Conservation (phyloP, 2,329 filamentous ascomycete genomes). For the Orbilia javanica region DNA sequence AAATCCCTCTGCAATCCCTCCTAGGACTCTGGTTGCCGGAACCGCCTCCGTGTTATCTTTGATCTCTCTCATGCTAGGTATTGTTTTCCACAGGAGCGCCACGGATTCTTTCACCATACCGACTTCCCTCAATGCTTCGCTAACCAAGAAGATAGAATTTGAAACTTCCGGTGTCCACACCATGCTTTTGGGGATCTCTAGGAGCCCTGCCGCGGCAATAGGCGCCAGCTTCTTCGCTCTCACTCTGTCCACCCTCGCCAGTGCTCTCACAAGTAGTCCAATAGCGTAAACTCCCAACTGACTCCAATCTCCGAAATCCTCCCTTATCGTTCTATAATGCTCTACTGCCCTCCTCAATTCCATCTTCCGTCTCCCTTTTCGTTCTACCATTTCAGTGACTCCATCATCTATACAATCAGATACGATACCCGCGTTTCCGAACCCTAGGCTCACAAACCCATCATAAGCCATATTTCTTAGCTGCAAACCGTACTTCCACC, state of each 20-base stretch:
- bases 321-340: constrained; percentile 18
- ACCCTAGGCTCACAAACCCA: constrained; percentile 15
- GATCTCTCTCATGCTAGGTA: background rate
- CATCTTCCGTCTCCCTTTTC: constrained; percentile 34
- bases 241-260: constrained; percentile 33
- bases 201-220: background rate
- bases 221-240: constrained; percentile 8
- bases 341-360: constrained; percentile 31
- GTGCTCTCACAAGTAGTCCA: constrained; percentile 33
- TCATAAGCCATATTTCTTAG: constrained; percentile 35
- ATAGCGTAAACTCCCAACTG: constrained; percentile 25
- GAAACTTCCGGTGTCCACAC: constrained; percentile 1
- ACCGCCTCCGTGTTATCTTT: background rate
- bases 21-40: background rate
- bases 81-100: background rate
- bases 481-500: constrained; percentile 32
- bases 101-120: constrained; percentile 12
- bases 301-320: constrained; percentile 26
- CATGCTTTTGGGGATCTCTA: constrained; percentile 9
- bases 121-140: constrained; percentile 40
- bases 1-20: constrained; percentile 22
- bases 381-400: constrained; percentile 17
- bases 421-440: constrained; percentile 9
- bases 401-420: constrained; percentile 34
- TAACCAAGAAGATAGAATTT: constrained; percentile 8